phyloP scores from a whole-genome alignment of 768 basidiomycete species.

The Symmetrospora coprosmae region DNA sequence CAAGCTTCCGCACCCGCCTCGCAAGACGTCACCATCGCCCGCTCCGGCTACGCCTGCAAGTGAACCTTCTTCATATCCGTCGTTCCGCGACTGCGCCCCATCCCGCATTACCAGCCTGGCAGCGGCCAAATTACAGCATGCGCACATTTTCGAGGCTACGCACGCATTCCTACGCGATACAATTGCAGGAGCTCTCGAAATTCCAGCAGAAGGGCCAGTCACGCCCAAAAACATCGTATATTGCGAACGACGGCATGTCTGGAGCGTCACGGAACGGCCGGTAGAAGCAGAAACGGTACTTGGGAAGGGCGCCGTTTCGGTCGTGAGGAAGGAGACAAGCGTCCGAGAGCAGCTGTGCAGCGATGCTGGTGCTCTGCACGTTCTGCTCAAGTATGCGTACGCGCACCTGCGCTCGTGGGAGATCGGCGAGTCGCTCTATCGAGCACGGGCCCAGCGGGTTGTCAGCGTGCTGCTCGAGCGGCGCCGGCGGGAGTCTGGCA shows the following conservation, averaged over 20 bases:
- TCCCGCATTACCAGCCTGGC: neutral
- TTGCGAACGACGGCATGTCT: neutral
- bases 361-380: neutral
- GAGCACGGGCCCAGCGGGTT: neutral
- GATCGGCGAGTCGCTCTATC: neutral
- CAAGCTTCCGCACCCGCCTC: neutral
- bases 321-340: neutral
- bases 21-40: neutral
- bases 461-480: neutral
- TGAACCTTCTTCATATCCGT: neutral
- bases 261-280: neutral
- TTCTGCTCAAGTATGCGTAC: slow-evolving; percentile 1
- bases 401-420: neutral
- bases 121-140: neutral
- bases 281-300: too few species aligned
- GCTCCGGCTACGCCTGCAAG: neutral
- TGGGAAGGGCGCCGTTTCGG: too few species aligned
- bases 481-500: neutral
- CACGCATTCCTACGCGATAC: neutral
- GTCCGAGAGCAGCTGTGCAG: neutral
- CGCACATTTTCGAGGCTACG: neutral
- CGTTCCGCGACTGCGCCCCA: neutral
- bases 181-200: neutral
- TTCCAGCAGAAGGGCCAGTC: neutral
- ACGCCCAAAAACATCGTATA: neutral